Evolutionary conservation across 1,284 basidiomycete species (phyloP), one percentile per base, ranked within the genome.

Genomic region (Pyrrhoderma lamaoense): DNA sequence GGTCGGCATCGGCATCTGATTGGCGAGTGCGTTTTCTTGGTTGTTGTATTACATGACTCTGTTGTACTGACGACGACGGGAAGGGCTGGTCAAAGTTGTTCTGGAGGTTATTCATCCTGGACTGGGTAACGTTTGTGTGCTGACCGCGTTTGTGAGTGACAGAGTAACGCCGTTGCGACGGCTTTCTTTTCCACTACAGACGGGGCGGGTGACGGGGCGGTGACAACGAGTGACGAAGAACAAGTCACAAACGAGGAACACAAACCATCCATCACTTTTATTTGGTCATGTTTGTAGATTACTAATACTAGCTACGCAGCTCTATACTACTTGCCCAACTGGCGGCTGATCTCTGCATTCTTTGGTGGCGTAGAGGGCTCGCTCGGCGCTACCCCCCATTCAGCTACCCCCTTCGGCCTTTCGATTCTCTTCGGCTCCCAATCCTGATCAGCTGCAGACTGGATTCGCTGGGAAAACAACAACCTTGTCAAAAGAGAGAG

Each of bases 391-490:
- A 89, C 82, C 52, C 90, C 93, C 92, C 91, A 94, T 61, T 94
- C 91, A 0, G 89, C 85, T 9, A 89, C 67, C 16, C 90, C 92
- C 35, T 80, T 79, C 0, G 93, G 93, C 42, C 93, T 74, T 31
- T 78, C 75, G 39, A 95, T 88, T 38, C 93, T 75, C 57, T 87
- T 87, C n/a, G 82, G 84, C 60, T 96, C 93, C 85, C 91, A 94
- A 14, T 92, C 79, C 49, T 89, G 80, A 36, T 80, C 72, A 1
- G 73, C 66, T 40, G 70, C 66, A 7, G 79, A 73, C 65, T 75
- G 81, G 60, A 92, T 64, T 62, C 82, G 78, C 88, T 92, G 61
- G 38, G 55, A 51, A 51, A 9, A 23, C 34, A 36, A 3, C 52
- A 31, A 38, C 52, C 35, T 51, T 38, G 40, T 53, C 38, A 18